Base-by-base conservation (phyloP, 2,329 filamentous ascomycete genomes). In the Penicillium sp. region DNA sequence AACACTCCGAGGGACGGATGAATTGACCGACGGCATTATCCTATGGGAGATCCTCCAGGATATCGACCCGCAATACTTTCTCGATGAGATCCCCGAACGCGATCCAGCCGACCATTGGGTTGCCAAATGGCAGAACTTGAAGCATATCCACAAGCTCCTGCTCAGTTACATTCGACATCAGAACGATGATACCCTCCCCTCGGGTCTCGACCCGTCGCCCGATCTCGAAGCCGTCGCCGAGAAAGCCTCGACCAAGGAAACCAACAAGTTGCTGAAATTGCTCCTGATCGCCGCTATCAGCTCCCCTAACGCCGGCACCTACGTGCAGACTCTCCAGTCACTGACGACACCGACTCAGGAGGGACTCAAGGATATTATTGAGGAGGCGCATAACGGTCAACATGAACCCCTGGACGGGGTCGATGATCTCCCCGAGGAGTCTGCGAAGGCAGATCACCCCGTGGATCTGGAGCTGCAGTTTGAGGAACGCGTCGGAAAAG, bases 281-380 rank as follows among this genome's bases (percentile, higher is more conserved):
- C 83, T 90, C 72, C 80, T 90, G 24, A 84, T 88, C 60, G 83
- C 83, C n/a, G 86, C 86, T 28, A 84, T 88, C 65, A 83, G 84
- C 71, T 87, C 87, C 13, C 83, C 85, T 28, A 83, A 86, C 58
- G 75, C 78, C 17, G 83, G 83, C 60, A 80, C 81, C 37, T 88
- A 87, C 70, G 81, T 89, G 60, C 75, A 76, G 49, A 81, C 77
- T 47, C 78, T 83, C 64, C 79, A 80, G 66, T 73, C 73, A 44
- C 65, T 83, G 45, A 78, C 76, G 47, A 78, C 76, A 5, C 71
- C 76, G 37, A 81, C 80, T 4, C 80, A 82, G 61, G 77, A 80
- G 60, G 76, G 77, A 2, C 70, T 83, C 53, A 82, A 81, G 67
- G 75, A 79, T 66, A 81, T 82, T 10, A 81, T 83, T 42, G 75